phyloP scores from a whole-genome alignment of 495 filamentous ascomycete species.

The Hyaloscypha finlandica region DNA sequence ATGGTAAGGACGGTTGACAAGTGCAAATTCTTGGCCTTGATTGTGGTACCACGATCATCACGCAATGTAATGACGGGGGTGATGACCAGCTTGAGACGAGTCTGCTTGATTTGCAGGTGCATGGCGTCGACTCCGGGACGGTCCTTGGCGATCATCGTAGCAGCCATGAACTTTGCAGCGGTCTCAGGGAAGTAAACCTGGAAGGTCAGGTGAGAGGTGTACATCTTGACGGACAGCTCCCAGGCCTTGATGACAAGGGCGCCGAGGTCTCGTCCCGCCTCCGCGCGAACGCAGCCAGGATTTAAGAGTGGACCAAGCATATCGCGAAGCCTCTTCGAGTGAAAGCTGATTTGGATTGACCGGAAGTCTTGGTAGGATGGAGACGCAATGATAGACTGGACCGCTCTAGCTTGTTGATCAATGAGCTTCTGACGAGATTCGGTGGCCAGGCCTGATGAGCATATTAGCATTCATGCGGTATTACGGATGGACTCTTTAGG shows the following conservation, averaged over 20 bases:
- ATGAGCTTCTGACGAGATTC: constrained; percentile 35
- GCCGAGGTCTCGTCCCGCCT: constrained; percentile 36
- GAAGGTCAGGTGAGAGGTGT: constrained; percentile 34
- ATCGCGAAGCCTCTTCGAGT: constrained; percentile 33
- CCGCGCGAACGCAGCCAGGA: constrained; percentile 1
- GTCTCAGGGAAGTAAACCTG: constrained; percentile 37
- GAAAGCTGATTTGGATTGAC: constrained; percentile 10
- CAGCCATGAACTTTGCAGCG: constrained; percentile 31
- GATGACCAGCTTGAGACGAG: constrained; percentile 38
- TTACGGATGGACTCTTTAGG: background rate
- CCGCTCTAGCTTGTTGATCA: constrained; percentile 27
- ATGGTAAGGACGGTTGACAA: constrained; percentile 36
- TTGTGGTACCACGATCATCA: constrained; percentile 32
- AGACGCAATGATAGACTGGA: constrained; percentile 25
- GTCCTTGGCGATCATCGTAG: constrained; percentile 31
- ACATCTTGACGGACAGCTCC: constrained; percentile 36
- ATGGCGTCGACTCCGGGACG: constrained; percentile 13
- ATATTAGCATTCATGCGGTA: constrained; percentile 9
- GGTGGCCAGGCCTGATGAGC: constrained; percentile 25
- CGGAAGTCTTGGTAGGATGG: constrained; percentile 4
- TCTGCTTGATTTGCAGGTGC: constrained; percentile 34
- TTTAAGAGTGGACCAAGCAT: constrained; percentile 34
- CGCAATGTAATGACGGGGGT: constrained; percentile 39
- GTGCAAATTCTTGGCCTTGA: constrained; percentile 31
- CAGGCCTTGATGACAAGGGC: constrained; percentile 32